Percentiles rank a stretch among this genome's conserved stretches.
phyloP scores from a whole-genome alignment of 2,329 filamentous ascomycete genomes.

The Penicillium verrucosum region DNA sequence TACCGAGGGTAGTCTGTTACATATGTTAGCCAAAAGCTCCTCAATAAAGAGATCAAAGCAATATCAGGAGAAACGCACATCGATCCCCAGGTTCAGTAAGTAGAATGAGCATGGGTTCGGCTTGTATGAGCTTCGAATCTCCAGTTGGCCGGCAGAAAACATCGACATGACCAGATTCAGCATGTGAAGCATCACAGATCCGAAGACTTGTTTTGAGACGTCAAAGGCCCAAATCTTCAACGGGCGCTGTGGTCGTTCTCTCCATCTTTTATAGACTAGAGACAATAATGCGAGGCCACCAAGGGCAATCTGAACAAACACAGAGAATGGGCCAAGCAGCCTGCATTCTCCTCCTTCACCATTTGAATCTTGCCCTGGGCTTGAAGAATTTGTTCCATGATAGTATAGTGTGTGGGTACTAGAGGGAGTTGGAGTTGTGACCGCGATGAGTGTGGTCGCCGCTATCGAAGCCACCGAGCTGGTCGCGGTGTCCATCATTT shows the following conservation, averaged over 20 bases:
- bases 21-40: constrained; percentile 5
- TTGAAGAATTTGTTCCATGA: constrained; percentile 15
- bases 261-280: constrained; percentile 89
- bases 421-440: constrained; percentile 18
- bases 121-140: constrained; percentile 51
- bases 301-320: constrained; percentile 83
- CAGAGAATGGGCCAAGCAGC: constrained; percentile 83
- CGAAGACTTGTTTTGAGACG: constrained; percentile 94
- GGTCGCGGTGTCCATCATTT: constrained; percentile 8
- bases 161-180: constrained; percentile 96
- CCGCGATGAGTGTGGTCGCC: constrained; percentile 12
- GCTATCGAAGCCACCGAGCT: constrained; percentile 16
- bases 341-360: constrained; percentile 72
- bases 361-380: constrained; percentile 30
- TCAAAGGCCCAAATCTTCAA: constrained; percentile 98
- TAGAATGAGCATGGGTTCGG: constrained; percentile 98
- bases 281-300: constrained; percentile 78
- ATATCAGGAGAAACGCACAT: constrained; percentile 61
- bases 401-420: constrained; percentile 19
- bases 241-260: constrained; percentile 85
- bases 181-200: constrained; percentile 83
- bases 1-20: constrained; percentile 82
- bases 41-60: neutral
- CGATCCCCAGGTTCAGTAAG: constrained; percentile 86
- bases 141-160: constrained; percentile 81